Conservation (phyloP, 2,329 filamentous ascomycete genomes). For the Aspergillus ochraceoroseus region DNA sequence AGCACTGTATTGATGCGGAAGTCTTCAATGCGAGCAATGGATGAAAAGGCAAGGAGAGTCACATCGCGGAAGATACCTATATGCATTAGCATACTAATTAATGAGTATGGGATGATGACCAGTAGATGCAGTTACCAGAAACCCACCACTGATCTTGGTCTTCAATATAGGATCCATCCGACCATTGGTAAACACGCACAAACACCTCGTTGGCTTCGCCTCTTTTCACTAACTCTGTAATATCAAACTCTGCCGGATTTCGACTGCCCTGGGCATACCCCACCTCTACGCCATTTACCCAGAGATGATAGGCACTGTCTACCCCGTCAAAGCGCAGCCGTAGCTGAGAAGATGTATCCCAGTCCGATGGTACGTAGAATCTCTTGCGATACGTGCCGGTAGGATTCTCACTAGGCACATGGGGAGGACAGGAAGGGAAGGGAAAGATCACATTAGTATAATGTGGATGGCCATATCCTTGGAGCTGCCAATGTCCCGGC, state of each 20-base stretch:
- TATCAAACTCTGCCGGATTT: conserved; percentile 66
- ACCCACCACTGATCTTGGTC: conserved; percentile 67
- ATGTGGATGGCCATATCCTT: conserved; percentile 62
- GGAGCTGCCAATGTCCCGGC: conserved; percentile 66
- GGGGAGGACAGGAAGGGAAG: conserved; percentile 60
- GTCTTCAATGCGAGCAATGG: conserved; percentile 52
- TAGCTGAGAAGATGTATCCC: conserved; percentile 51
- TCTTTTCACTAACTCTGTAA: conserved; percentile 50
- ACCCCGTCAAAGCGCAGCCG: conserved; percentile 67
- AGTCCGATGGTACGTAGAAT: conserved; percentile 52
- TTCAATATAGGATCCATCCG: conserved; percentile 64
- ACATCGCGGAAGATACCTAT: conserved; percentile 64
- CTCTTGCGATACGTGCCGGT: conserved; percentile 58
- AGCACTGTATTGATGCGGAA: conserved; percentile 54
- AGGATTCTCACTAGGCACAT: conserved; percentile 59
- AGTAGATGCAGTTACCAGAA: conserved; percentile 41
- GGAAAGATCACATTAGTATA: conserved; percentile 67
- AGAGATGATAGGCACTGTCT: conserved; percentile 66
- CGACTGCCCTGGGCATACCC: conserved; percentile 66
- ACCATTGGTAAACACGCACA: conserved; percentile 67
- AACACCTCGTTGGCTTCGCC: conserved; percentile 50
- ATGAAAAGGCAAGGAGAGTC: conserved; percentile 55
- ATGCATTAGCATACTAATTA: conserved; percentile 54
- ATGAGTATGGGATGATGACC: too few relatives aligned
- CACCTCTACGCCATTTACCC: conserved; percentile 59